A percentile compares a stretch with the other conserved stretches of the same genome.
phyloP scores from a whole-genome alignment of 1,139 yeast genomes.

The Yamadazyma diospyri region DNA sequence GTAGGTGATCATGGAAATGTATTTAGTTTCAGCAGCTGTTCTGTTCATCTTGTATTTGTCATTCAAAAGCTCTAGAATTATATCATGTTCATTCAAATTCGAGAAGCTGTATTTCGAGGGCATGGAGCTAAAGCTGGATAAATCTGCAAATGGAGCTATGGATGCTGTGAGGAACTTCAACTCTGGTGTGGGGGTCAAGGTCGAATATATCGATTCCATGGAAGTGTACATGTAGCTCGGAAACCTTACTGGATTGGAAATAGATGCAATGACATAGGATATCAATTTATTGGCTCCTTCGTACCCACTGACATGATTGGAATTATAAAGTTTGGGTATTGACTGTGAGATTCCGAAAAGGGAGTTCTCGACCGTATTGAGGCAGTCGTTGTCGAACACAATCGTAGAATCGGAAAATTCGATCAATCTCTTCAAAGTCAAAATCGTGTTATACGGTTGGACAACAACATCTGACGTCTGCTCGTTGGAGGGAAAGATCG shows the following conservation, averaged over 20 bases:
- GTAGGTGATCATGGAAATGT: conserved; percentile 71
- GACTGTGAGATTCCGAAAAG: conserved; percentile 35
- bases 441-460: conserved; percentile 88
- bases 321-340: conserved; percentile 8
- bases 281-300: conserved; percentile 82
- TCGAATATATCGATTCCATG: conserved; percentile 74
- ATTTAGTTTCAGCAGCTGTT: conserved; percentile 25
- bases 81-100: conserved; percentile 79
- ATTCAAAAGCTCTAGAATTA: conserved; percentile 75
- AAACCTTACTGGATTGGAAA: conserved; percentile 84
- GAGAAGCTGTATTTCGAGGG: conserved; percentile 49
- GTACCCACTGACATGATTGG: conserved; percentile 36
- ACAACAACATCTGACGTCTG: conserved; percentile 89
- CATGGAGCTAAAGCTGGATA: conserved; percentile 12
- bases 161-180: conserved; percentile 84
- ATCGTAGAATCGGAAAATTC: conserved; percentile 83
- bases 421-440: conserved; percentile 76
- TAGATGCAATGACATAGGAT: conserved; percentile 77
- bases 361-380: conserved; percentile 61
- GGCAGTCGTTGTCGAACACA: conserved; percentile 87
- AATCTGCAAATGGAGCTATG: conserved; percentile 71
- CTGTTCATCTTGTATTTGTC: conserved; percentile 77
- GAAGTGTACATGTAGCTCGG: conserved; percentile 93
- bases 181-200: conserved; percentile 85
- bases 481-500: conserved; percentile 79